Conservation (phyloP, 2,329 filamentous ascomycete genomes). For the Ascochyta fabae region DNA sequence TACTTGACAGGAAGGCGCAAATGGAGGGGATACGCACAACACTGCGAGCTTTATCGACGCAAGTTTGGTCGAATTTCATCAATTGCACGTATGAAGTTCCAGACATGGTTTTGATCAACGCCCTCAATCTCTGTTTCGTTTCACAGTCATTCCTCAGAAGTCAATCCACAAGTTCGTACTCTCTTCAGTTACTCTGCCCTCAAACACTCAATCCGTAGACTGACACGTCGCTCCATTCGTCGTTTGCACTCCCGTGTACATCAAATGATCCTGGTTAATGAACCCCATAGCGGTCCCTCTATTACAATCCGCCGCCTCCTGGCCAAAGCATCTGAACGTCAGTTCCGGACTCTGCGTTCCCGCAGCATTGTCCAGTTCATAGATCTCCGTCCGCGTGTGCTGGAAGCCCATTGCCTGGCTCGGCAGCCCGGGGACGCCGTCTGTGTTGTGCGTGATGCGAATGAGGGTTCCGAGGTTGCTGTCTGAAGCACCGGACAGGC, state of each 20-base stretch:
- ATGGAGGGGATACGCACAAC: no score
- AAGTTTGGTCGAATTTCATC: no score
- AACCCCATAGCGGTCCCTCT: conserved; percentile 8
- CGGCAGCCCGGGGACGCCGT: conserved; percentile 71
- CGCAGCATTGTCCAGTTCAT: conserved; percentile 14
- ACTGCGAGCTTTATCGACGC: no score
- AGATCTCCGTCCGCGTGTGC: conserved; percentile 73
- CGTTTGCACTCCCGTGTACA: conserved; percentile 23
- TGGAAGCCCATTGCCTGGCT: conserved; percentile 64
- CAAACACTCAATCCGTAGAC: no score
- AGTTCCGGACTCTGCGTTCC: conserved; percentile 15
- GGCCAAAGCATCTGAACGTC: conserved; percentile 24
- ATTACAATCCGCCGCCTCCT: conserved; percentile 25
- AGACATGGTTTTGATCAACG: no score
- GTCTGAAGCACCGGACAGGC: conserved; percentile 50
- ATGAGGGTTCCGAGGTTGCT: conserved; percentile 61
- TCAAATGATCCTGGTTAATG: conserved; percentile 21
- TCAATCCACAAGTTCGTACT: no score
- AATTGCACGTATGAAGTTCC: no score
- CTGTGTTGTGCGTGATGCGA: conserved; percentile 70
- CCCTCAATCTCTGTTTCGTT: no score
- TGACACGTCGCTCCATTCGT: background rate
- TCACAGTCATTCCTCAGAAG: no score
- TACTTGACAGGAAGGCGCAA: no score
- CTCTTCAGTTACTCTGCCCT: no score